Evolutionary conservation across 2,329 filamentous ascomycete species (phyloP), one percentile per base, ranked within the genome.

Genomic region (Diaporthe ilicicola): DNA sequence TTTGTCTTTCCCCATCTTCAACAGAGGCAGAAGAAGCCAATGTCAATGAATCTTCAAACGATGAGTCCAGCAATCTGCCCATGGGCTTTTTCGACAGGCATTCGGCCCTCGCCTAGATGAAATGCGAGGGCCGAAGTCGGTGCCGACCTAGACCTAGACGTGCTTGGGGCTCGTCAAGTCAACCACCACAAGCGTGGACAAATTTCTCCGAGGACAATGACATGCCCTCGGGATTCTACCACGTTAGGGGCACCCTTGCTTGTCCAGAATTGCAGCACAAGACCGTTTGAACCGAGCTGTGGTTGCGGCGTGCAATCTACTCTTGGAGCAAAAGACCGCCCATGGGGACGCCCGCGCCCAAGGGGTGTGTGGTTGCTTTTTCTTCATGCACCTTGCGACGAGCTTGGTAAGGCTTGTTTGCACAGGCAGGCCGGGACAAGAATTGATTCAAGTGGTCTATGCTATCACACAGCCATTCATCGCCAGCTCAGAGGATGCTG

Each of bases 361-460:
- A 7, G 17, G 50, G n/a, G 15, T 15, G 29, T 15, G 10, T 42
- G 13, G 10, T 68, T 68, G 53, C 53, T 68, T 59, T 68, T 68
- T 29, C 44, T 17, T 32, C n/a, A 42, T 64, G 44, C 55, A 59
- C 24, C 24, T 48, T 24, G 22, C 3, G 66, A 50, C 44, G n/a
- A 50, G 59, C 29, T 24, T 50, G n/a, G 59, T 15, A 37, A 50
- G 59, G 29, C 10, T 34, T 50, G 59, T 64, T 37, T 64, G 44
- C 29, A 27, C 7, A 13, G 59, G 29, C 8, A 64, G 9, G 4
- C n/a, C n/a, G 44, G 29, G 22, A 50, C 13, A 8, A 37, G 2
- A 29, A 13, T 29, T 34, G 27, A 19, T 6, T 44, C 37, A 15
- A 29, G 12, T 29, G 8, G 7, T 15, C 15, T 27, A 42, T 27